Evolutionary conservation across 1,284 basidiomycete genomes (phyloP), one percentile per base, ranked within the genome.

Genomic region (Phylloporus sp.): DNA sequence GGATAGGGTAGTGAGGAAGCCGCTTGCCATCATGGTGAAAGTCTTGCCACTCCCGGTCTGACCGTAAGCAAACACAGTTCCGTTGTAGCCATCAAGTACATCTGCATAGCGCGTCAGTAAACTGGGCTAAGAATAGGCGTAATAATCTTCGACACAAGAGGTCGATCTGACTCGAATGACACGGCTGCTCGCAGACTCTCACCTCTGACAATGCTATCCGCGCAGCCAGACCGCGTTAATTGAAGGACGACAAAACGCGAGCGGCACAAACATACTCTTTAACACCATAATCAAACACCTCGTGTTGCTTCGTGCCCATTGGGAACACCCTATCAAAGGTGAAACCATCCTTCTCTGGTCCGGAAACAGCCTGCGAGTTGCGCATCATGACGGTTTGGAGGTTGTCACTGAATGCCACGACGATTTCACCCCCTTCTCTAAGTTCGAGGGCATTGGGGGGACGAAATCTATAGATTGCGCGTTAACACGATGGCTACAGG

Each of bases 21-120:
- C 24, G 69, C 82, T 70, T 70, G 91, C 95, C 96, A 98, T 98
- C 95, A 98, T 98, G 13, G 96, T 96, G 77, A 96, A 97, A 11
- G 94, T 96, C 83, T 96, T 96, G 75, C 96, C 95, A 76, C 94
- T 95, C 73, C 98, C 98, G 28, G 98, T 99, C 79, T 99, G 98
- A 64, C 98, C 98, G 78, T 99, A 99, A 53, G 98, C 98, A 78
- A 99, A 99, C 42, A 98, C 89, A 0, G 96, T 98, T 57, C 97
- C 97, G 73, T 99, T 99, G 83, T 99, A 99, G 20, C 98, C 98
- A 79, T 96, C 93, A 76, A 99, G 88, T 59, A 99, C 98, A 86
- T 99, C 97, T 97, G 66, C 55, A 53, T 52, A 61, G 50, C 44
- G 31, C 17, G 65, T 75, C 57, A 75, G 68, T 61, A 31, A 73